Evolutionary conservation across 1,284 basidiomycete species (phyloP).

Genomic region (Austroboletus novae-zelandiae): DNA sequence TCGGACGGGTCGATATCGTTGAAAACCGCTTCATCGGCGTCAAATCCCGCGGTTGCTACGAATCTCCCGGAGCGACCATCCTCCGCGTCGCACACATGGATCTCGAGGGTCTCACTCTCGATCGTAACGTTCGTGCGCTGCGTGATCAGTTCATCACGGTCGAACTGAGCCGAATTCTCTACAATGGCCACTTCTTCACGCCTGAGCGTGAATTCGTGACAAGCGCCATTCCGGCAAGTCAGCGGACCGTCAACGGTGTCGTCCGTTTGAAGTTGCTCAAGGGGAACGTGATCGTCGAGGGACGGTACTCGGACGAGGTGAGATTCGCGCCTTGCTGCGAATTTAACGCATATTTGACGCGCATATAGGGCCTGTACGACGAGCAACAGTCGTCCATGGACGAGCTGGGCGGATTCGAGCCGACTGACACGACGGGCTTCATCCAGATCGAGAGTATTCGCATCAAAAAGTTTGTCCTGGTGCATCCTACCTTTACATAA

Average conservation of each 20-base stretch:
- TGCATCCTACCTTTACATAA: background rate
- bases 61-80: conserved; percentile 95
- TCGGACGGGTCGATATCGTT: conserved; percentile 97
- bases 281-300: conserved; percentile 94
- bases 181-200: conserved; percentile 98
- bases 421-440: conserved; percentile 89
- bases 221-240: conserved; percentile 85
- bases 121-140: conserved; percentile 93
- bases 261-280: conserved; percentile 94
- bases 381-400: conserved; percentile 99
- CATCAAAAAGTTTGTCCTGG: conserved; percentile 80
- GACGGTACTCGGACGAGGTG: conserved; percentile 86
- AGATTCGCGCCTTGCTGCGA: background rate
- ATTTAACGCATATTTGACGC: background rate
- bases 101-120: conserved; percentile 94
- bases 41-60: conserved; percentile 98
- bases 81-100: conserved; percentile 95
- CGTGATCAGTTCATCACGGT: conserved; percentile 95
- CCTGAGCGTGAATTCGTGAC: conserved; percentile 96
- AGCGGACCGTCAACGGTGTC: conserved; percentile 93
- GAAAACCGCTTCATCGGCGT: conserved; percentile 99
- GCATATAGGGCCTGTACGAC: conserved; percentile 82
- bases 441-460: conserved; percentile 94
- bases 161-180: conserved; percentile 88
- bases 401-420: conserved; percentile 96